Evolutionary conservation across 768 basidiomycete genomes (phyloP), one percentile per base, ranked within the genome.

Genomic region (Lentinula sp.): DNA sequence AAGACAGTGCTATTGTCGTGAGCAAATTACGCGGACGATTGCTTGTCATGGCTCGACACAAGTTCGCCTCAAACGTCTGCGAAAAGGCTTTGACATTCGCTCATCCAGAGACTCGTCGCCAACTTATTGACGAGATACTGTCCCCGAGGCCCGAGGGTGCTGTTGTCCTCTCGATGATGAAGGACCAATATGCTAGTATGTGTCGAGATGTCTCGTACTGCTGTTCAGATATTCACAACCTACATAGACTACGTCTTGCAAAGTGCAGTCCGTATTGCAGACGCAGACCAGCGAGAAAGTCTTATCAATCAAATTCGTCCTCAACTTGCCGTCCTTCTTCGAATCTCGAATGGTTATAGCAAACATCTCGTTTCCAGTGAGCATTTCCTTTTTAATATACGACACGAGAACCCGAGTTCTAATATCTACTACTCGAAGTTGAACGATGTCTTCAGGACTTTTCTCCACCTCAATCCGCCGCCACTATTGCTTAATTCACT

Each of bases 41-140:
- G 71, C 71, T 95, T 46, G 77, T 79, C 63, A 85, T 95, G 81
- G 83, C 93, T 0, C 83, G 86, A 57, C 93, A 93, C 71, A 96
- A 96, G 70, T 96, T 92, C 68, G 95, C 93, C 5, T 97, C 95
- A 5, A 98, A 99, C 68, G 96, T 98, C 18, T 91, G 90, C 71
- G 95, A 96, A 75, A 95, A 93, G 73, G 93, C 93, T 5, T 80
- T 96, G 39, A 71, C 86, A 33, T 85, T 80, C 37, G 85, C 90
- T 0, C 81, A 85, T 58, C 37, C 79, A 0, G 86, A 87, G 9
- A 86, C 81, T 63, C 87, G 93, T 49, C 82, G 81, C 8, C 70
- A 73, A 39, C 76, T 98, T 46, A 85, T 98, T 61, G 86, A 92
- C 32, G 95, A 97, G 72, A 85, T 98, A 60, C 82, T 96, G 76